Base-by-base conservation (phyloP, 2,329 filamentous ascomycete genomes). In the Penicillium griseofulvum region DNA sequence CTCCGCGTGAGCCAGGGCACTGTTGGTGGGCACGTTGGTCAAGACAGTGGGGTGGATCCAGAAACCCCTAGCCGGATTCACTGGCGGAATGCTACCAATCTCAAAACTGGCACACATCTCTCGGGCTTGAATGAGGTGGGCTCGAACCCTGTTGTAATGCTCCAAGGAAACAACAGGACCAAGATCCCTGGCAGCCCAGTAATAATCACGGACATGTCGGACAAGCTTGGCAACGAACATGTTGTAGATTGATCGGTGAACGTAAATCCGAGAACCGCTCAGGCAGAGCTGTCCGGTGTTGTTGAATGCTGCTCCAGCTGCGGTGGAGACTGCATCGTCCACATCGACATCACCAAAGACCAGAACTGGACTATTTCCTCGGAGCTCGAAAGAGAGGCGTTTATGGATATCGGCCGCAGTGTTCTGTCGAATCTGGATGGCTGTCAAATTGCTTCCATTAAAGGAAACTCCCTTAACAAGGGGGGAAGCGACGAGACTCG, bases 201-300 rank as follows among this genome's bases (percentile, higher is more conserved):
- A 45, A 4, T 11, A 0, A 0, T 6, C 5, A 4, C 10, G 8
- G 28, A 33, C 11, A 14, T 0, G 1, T 7, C 4, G 12, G 1
- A 8, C 11, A 2, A 45, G 5, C 28, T 1, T 7, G 19, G 2
- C 0, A 7, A 45, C 3, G n/a, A 45, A 45, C 5, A 0, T 0
- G 0, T 11, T 8, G 14, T 34, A 24, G 34, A 34, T 8, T 14
- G 43, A 33, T 45, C 11, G 14, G 19, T 45, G 28, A 8, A 45
- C 29, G 17, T 24, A 34, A 5, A 45, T 45, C 3, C 1, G 9
- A 12, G 43, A 45, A n/a, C 43, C 43, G 19, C 28, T 9, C 6
- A 33, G 14, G 7, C 14, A 24, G 19, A 45, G 29, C 33, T 45
- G 43, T 24, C 43, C 43, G 4, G 19, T 24, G 5, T 34, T 45